phyloP scores from a whole-genome alignment of 768 basidiomycete genomes.

The Gloeostereum incarnatum region DNA sequence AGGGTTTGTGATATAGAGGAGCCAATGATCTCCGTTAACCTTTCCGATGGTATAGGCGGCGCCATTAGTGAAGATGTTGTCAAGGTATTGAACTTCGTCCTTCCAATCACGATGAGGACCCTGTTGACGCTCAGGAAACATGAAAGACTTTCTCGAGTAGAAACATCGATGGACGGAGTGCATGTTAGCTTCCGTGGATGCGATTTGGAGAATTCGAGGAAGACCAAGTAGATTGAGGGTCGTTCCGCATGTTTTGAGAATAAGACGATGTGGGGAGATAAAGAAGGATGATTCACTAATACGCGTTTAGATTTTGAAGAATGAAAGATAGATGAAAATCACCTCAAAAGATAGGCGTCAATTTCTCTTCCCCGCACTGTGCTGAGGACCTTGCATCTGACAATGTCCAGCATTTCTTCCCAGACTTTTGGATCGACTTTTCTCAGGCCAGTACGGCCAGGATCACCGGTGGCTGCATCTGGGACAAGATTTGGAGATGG shows the following conservation, averaged over 20 bases:
- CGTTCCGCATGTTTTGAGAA: conserved; percentile 98
- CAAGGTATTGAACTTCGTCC: conserved; percentile 86
- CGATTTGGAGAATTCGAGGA: conserved; percentile 91
- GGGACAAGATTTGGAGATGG: conserved; percentile 60
- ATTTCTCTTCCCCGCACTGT: conserved; percentile 81
- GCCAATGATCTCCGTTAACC: conserved; percentile 98
- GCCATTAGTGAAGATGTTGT: conserved; percentile 80
- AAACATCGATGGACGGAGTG: conserved; percentile 81
- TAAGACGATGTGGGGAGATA: conserved; percentile 88
- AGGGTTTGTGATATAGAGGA: conserved; percentile 84
- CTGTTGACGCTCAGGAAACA: conserved; percentile 94
- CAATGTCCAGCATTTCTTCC: conserved; percentile 97
- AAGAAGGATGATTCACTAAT: conserved; percentile 98
- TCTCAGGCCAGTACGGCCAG: conserved; percentile 62
- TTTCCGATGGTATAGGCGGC: conserved; percentile 96
- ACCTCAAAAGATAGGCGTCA: conserved; percentile 97
- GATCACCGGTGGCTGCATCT: conserved; percentile 22
- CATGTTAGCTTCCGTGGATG: conserved; percentile 56
- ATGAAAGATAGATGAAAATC: conserved; percentile 16
- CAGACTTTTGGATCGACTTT: conserved; percentile 68
- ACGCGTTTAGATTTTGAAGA: conserved; percentile 8
- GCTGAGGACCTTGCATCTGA: conserved; percentile 93
- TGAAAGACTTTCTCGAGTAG: conserved; percentile 98
- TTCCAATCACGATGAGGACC: conserved; percentile 94
- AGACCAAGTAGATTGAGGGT: conserved; percentile 95